Evolutionary conservation across 176 grass and related monocot genomes (phyloP), one percentile per base, ranked within the genome.

Genomic region (Echinochloa phyllopogon): DNA sequence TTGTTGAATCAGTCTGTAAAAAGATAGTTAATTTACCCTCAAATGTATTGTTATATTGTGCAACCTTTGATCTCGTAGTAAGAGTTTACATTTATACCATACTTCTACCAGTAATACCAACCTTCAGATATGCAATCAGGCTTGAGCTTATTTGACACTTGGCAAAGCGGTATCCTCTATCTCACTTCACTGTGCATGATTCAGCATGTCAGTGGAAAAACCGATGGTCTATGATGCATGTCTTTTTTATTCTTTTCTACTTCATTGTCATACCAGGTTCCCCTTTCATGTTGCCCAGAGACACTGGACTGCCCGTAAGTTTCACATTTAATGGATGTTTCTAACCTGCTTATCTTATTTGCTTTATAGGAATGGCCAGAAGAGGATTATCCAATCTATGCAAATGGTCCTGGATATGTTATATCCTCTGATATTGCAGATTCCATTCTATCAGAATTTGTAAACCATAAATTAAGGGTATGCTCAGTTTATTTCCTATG

Each of bases 321-420:
- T 73, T 38, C 10, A 3, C 29, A 66, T 16, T 82, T 36, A 86
- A 62, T 80, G 47, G 41, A 74, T 72, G 29, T 84, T 82, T 87
- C 72, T 85, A 33, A 72, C 73, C 12, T 91, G 48, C 68, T 83
- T 76, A 61, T 89, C 43, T 82, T 52, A 25, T 65, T 6, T 83
- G 75, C 43, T 90, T 85, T 83, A 69, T 84, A 98, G 95, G 95
- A 98, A 84, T 97, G 95, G 95, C 95, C 95, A 64, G 95, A 94
- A 87, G 95, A 97, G 87, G 88, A 93, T 75, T 94, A 98, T 80
- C 95, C 95, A 74, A 90, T 89, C 21, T 98, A 98, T 86, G 95
- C 95, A 51, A 98, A 98, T 87, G 93, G 95, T 84, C 95, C 95
- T 86, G 95, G 95, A 59, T 98, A 98, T 77, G 85, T 95, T 55